Conservation (phyloP, 2,329 filamentous ascomycete species). For the Delphinella strobiligena region DNA sequence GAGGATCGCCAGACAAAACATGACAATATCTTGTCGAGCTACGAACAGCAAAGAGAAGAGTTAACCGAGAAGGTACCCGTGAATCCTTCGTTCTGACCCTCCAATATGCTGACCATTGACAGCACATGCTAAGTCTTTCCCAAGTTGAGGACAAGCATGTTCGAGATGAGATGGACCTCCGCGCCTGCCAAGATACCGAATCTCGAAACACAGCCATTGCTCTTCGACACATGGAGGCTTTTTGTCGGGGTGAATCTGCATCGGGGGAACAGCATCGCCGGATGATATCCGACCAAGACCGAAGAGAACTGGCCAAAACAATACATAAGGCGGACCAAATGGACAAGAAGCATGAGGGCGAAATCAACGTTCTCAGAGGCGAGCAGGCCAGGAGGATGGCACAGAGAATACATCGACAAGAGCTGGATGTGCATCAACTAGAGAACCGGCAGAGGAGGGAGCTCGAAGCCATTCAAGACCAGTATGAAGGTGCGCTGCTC, state of each 20-base stretch:
- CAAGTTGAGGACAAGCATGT: constrained; percentile 34
- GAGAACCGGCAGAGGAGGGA: constrained; percentile 22
- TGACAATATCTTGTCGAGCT: constrained; percentile 2
- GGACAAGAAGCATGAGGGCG: constrained; percentile 29
- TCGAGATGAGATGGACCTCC: constrained; percentile 29
- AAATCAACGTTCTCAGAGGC: constrained; percentile 35
- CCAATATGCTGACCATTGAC: too few species aligned
- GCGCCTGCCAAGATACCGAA: constrained; percentile 28
- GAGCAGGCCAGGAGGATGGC: constrained; percentile 30
- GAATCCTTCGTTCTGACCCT: too few species aligned
- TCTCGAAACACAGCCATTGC: constrained; percentile 31
- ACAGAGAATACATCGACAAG: constrained; percentile 25
- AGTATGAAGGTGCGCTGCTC: constrained; percentile 3
- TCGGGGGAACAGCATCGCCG: constrained; percentile 20
- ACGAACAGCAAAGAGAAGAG: constrained; percentile 9
- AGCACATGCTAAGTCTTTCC: constrained; percentile 27
- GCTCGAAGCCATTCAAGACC: constrained; percentile 7
- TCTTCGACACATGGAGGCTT: constrained; percentile 36
- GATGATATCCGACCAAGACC: constrained; percentile 32
- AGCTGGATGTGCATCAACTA: constrained; percentile 26
- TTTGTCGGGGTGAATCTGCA: constrained; percentile 27
- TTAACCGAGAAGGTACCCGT: constrained; percentile 7
- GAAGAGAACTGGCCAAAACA: constrained; percentile 30
- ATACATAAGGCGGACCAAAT: constrained; percentile 26
- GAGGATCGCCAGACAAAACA: constrained; percentile 12